Conservation (phyloP, 2,329 filamentous ascomycete species). For the Trichoderma sp. region DNA sequence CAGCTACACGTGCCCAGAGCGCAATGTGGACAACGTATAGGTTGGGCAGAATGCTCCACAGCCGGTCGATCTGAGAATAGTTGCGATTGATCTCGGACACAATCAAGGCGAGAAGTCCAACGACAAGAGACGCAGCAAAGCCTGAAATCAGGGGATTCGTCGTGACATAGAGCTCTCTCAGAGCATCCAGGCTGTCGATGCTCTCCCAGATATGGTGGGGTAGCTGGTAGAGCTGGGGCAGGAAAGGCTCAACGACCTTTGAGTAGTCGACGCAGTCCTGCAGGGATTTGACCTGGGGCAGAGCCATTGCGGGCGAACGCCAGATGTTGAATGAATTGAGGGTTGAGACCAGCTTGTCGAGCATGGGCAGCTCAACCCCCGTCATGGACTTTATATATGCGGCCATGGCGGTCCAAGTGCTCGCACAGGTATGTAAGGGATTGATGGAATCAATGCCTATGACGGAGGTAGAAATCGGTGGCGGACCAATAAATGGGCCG, state of each 20-base stretch:
- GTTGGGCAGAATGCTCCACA: conserved; percentile 87
- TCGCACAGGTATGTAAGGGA: background rate
- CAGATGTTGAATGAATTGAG: background rate
- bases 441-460: background rate
- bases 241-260: conserved; percentile 71
- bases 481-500: conserved; percentile 15
- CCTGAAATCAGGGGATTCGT: conserved; percentile 85
- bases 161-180: conserved; percentile 71
- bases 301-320: conserved; percentile 51
- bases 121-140: conserved; percentile 66
- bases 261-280: conserved; percentile 74
- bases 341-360: background rate
- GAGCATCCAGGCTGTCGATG: conserved; percentile 56
- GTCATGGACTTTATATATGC: conserved; percentile 16
- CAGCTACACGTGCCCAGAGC: conserved; percentile 75
- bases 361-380: background rate
- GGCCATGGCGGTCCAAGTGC: conserved; percentile 1
- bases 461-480: background rate
- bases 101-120: conserved; percentile 71
- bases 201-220: conserved; percentile 63
- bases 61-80: conserved; percentile 92
- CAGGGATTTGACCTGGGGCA: conserved; percentile 69
- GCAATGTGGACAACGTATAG: conserved; percentile 83
- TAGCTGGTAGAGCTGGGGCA: conserved; percentile 67
- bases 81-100: conserved; percentile 85